phyloP scores from a whole-genome alignment of 23 red algal species.

The Agarophyton chilense region DNA sequence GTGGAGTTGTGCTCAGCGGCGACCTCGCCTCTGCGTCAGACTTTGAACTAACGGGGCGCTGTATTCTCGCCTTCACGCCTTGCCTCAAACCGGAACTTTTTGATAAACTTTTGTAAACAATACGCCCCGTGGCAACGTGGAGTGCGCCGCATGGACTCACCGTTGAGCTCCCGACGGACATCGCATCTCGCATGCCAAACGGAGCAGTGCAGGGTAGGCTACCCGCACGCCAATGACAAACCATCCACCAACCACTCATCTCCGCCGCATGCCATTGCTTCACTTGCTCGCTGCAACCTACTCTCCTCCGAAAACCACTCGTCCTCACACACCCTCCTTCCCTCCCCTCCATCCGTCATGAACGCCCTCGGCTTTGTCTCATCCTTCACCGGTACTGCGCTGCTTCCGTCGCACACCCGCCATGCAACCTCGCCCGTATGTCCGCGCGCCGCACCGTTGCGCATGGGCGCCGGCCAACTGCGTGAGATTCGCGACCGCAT shows the following conservation, averaged over 20 bases:
- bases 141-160: neutral
- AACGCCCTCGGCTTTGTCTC: slow-evolving; percentile 57
- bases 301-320: neutral
- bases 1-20: slow-evolving; percentile 52
- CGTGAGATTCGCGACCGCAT: slow-evolving; percentile 90
- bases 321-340: neutral
- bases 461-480: slow-evolving; percentile 75
- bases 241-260: no score
- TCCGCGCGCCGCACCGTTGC: slow-evolving; percentile 22
- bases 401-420: slow-evolving; percentile 13
- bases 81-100: no score
- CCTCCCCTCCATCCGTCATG: neutral
- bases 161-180: neutral
- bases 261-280: no score
- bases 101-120: no score
- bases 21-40: neutral
- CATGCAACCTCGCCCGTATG: neutral
- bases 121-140: neutral
- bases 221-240: no score
- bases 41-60: slow-evolving; percentile 6
- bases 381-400: slow-evolving; percentile 48
- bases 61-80: slow-evolving; percentile 38
- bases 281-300: no score
- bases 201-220: no score
- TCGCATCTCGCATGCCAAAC: no score